Base-by-base conservation (phyloP, 345 rosid species). In the Salix koriyanagi region DNA sequence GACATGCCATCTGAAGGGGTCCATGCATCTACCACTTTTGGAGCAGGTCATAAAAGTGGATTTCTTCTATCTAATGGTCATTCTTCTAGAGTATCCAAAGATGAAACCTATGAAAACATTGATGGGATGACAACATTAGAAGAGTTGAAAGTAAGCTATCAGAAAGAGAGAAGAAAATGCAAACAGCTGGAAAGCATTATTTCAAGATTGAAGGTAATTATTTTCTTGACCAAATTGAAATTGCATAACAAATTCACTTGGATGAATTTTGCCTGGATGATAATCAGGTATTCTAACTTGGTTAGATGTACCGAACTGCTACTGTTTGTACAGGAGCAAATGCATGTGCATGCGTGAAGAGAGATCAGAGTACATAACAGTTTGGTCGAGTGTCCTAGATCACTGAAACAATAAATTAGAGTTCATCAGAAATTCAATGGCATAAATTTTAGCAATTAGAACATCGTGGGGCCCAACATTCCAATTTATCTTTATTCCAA, bases 171-270 rank as follows among this genome's bases (percentile, higher is more conserved):
- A 75, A 79, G 79, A 81, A 83, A 84, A 81, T 82, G 88, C 84
- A 78, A 76, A 68, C 90, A 88, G 68, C 81, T 90, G 64, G 89
- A 90, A 79, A 69, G 67, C 70, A 62, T 84, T 58, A 58, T 87
- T 54, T 86, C 83, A 52, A 86, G 85, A 77, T 60, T 86, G 76
- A 86, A 87, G 90, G 91, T 89, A 86, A 36, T 78, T 77, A 69
- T 61, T 71, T 23, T 25, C 25, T 58, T 21, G 44, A 28, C 1
- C 21, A 46, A 21, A 50, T 65, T 48, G 21, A 21, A 68, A 8
- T 44, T 68, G 26, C 42, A 67, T 25, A 12, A 42, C 52, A 44
- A 30, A 7, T 39, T 13, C 67, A 14, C 13, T 37, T 25, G 15
- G 2, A 7, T 70, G 18, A 26, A 69, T 6, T 30, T 69, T 68